Conservation (phyloP, 1,139 yeast species). For the Taphrina pruni region DNA sequence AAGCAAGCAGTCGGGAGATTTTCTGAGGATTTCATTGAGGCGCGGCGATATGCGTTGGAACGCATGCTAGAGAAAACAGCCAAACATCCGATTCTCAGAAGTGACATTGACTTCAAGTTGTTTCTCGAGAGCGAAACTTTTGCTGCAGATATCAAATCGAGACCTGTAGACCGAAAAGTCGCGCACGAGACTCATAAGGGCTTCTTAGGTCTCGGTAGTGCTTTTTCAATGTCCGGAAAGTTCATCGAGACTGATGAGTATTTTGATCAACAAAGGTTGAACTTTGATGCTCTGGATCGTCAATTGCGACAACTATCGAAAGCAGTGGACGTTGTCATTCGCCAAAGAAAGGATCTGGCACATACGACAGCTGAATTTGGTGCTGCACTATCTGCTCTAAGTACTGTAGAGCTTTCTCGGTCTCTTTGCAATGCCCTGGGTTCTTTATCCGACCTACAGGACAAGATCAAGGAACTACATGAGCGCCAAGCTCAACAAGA, state of each 20-base stretch:
- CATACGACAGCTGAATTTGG: conserved; percentile 67
- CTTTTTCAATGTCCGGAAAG: conserved; percentile 51
- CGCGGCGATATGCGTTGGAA: conserved; percentile 83
- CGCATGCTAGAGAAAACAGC: conserved; percentile 79
- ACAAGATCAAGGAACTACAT: conserved; percentile 71
- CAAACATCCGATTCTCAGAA: conserved; percentile 61
- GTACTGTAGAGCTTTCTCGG: conserved; percentile 76
- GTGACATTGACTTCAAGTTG: conserved; percentile 75
- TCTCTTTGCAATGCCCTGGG: conserved; percentile 65
- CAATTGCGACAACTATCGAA: conserved; percentile 73
- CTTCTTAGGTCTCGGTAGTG: conserved; percentile 55
- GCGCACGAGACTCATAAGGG: conserved; percentile 51
- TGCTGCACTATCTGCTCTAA: conserved; percentile 61
- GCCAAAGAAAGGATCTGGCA: conserved; percentile 72
- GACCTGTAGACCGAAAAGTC: conserved; percentile 38
- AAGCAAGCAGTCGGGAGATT: conserved; percentile 78
- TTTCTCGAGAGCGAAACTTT: conserved; percentile 80
- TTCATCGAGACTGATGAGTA: conserved; percentile 77
- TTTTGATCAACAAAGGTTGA: conserved; percentile 70
- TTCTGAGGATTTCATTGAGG: conserved; percentile 85
- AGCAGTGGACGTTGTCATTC: conserved; percentile 74
- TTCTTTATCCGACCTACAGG: conserved; percentile 75
- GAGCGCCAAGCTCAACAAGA: conserved; percentile 86
- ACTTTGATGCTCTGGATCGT: conserved; percentile 72
- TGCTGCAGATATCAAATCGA: conserved; percentile 56